Conservation (phyloP, 2,329 filamentous ascomycete genomes). For the Beauveria scarabaeidicola region DNA sequence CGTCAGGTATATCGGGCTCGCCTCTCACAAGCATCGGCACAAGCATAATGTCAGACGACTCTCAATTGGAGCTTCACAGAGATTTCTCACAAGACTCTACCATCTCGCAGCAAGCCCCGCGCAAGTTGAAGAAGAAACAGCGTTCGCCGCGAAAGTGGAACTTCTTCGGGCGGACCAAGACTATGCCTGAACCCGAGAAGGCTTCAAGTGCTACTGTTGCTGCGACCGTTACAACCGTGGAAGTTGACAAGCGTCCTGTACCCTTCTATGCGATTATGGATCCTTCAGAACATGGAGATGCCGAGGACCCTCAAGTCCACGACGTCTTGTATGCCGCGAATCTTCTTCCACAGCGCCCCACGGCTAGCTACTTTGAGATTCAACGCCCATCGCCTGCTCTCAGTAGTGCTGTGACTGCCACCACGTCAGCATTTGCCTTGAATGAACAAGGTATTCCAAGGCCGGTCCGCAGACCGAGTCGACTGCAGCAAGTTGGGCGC, state of each 20-base stretch:
- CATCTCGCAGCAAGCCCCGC: conserved; percentile 28
- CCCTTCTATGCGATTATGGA: conserved; percentile 57
- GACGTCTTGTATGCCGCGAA: conserved; percentile 42
- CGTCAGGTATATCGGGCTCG: conserved; percentile 33
- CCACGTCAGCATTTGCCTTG: neutral
- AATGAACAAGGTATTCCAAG: neutral
- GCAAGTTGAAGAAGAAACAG: conserved; percentile 47
- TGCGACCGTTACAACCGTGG: conserved; percentile 39
- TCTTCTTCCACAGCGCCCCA: neutral
- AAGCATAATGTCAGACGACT: conserved; percentile 50
- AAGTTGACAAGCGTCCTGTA: conserved; percentile 42
- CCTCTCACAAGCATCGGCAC: conserved; percentile 50
- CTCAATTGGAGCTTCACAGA: conserved; percentile 32
- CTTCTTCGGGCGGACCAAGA: conserved; percentile 49
- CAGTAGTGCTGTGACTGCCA: neutral
- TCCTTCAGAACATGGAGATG: conserved; percentile 45
- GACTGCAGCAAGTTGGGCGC: conserved; percentile 72
- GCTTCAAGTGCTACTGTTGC: conserved; percentile 31
- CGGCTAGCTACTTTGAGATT: conserved; percentile 7
- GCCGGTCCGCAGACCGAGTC: conserved; percentile 33
- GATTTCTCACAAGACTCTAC: conserved; percentile 25
- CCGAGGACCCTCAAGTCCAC: conserved; percentile 30
- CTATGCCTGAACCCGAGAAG: conserved; percentile 31
- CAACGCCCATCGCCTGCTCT: neutral
- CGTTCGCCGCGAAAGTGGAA: conserved; percentile 56